phyloP scores from a whole-genome alignment of 108 stramenopile genomes.

The Schizochytrium sp. region DNA sequence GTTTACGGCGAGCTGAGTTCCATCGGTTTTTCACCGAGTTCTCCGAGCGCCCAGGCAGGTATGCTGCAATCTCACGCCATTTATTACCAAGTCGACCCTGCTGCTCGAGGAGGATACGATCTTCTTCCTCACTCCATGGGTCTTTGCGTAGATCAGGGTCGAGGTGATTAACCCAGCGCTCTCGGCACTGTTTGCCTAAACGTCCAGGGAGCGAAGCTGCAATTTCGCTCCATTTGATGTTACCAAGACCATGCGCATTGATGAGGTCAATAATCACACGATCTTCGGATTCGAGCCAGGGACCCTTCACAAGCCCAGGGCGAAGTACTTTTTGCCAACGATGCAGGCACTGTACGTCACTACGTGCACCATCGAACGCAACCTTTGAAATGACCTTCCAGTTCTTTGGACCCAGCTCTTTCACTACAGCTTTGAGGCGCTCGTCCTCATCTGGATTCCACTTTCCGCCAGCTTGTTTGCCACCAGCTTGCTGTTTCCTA shows the following conservation, averaged over 20 bases:
- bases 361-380: slow-evolving; percentile 64
- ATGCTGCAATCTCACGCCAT: slow-evolving; percentile 89
- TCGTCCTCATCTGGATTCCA: slow-evolving; percentile 76
- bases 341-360: slow-evolving; percentile 85
- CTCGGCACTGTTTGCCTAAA: slow-evolving; percentile 63
- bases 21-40: slow-evolving; percentile 73
- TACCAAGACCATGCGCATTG: slow-evolving; percentile 31
- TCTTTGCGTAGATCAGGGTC: slow-evolving; percentile 65
- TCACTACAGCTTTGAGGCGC: slow-evolving; percentile 72
- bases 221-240: slow-evolving; percentile 62
- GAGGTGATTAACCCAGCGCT: slow-evolving; percentile 69
- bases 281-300: slow-evolving; percentile 78
- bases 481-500: background rate
- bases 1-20: slow-evolving; percentile 61
- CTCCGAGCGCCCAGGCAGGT: slow-evolving; percentile 83
- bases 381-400: slow-evolving; percentile 76
- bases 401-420: slow-evolving; percentile 74
- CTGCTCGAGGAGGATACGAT: slow-evolving; percentile 73
- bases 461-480: slow-evolving; percentile 65
- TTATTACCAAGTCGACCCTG: slow-evolving; percentile 82
- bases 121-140: slow-evolving; percentile 67
- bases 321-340: slow-evolving; percentile 92
- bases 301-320: slow-evolving; percentile 87
- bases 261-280: slow-evolving; percentile 65
- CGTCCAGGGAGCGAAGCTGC: slow-evolving; percentile 59